Base-by-base conservation (phyloP, 2,329 filamentous ascomycete species). In the Fusarium kyushuense region DNA sequence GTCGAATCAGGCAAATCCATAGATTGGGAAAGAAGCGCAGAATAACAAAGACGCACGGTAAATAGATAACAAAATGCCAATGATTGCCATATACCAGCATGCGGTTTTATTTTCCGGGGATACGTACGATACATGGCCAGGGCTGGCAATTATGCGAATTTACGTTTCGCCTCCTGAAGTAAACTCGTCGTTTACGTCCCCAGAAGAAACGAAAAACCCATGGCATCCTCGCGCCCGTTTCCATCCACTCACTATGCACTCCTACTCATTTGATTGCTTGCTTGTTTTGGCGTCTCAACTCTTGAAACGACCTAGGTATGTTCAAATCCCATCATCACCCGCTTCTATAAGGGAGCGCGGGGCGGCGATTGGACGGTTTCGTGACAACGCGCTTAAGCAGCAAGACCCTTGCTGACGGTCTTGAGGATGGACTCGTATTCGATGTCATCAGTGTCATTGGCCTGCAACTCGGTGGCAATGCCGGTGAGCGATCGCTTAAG, bases 381-480 rank as follows among this genome's bases (percentile, higher is more conserved):
- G 46, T 51, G 48, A 62, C 49, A 41, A 49, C 27, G 55, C 47
- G 67, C 71, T 80, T 83, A 85, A 76, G 77, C 77, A 72, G 86
- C 84, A 76, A 84, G 78, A 75, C 86, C 84, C 85, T 90, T 88
- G 86, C 85, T 88, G 81, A 90, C 85, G 63, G 82, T 84, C 81
- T 85, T 86, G 80, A 93, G 82, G 77, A 95, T 85, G 76, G 84
- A 86, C 69, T 92, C 88, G 80, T 89, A 90, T 83, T 94, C 92
- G 77, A 96, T 92, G 80, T 95, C 92, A 80, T 93, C 91, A 72
- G 83, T 81, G 80, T 95, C 92, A 84, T 94, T 94, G 84, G 92
- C 92, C 85, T 96, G 92, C 75, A 94, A 86, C 79, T 95, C 92
- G 74, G 84, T 83, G 65, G 90, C 90, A 74, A 95, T 83, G 69